A percentile compares a stretch with the other conserved stretches of the same genome.
Evolutionary conservation across 78 protist species (phyloP).

Genomic region (Dictyostelium discoideum): dicty_2.7 NC_007088.5:2946501-2947000

Average conservation of each 20-base stretch:
- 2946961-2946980: too few relatives aligned
- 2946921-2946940: neutral
- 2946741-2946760: neutral
- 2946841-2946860: neutral
- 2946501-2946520: neutral
- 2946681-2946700: slow-evolving; percentile 19
- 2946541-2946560: too few relatives aligned
- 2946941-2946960: too few relatives aligned
- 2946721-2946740: slow-evolving; percentile 22
- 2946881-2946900: slow-evolving; percentile 18
- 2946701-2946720: slow-evolving; percentile 18
- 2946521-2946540: neutral
- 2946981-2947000: neutral
- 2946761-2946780: neutral
- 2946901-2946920: neutral
- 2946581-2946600: slow-evolving; percentile 88
- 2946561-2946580: too few relatives aligned
- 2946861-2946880: neutral
- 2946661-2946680: slow-evolving; percentile 16
- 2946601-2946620: slow-evolving; percentile 91
- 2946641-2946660: slow-evolving; percentile 59
- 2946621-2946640: slow-evolving; percentile 89
- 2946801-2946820: slow-evolving; percentile 15
- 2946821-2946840: neutral
- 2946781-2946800: neutral